phyloP scores from a whole-genome alignment of 108 stramenopile species.

The Fistulifera pelliculosa region DNA sequence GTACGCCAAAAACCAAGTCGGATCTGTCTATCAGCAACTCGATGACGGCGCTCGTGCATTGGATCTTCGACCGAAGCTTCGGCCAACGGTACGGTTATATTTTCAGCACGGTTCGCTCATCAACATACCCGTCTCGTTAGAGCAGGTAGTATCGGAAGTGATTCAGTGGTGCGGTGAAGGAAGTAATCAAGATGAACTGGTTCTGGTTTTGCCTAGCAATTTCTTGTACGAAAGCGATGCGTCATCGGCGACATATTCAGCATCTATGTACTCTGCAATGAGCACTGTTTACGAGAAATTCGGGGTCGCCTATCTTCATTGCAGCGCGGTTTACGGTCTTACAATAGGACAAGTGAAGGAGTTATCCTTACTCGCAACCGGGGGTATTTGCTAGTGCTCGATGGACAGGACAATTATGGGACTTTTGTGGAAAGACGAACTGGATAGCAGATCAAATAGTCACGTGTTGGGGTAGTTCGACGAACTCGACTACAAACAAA shows the following conservation, averaged over 20 bases:
- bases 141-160: constrained; percentile 37
- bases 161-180: constrained; percentile 41
- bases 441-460: constrained; percentile 41
- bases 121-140: constrained; percentile 33
- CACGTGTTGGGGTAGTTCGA: constrained; percentile 35
- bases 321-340: constrained; percentile 35
- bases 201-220: constrained; percentile 48
- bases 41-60: constrained; percentile 63
- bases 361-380: constrained; percentile 21
- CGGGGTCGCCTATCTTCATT: constrained; percentile 43
- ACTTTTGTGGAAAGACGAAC: constrained; percentile 62
- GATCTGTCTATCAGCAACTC: constrained; percentile 51
- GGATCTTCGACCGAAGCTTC: constrained; percentile 58
- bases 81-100: constrained; percentile 45
- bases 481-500: constrained; percentile 10
- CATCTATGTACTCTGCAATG: constrained; percentile 22
- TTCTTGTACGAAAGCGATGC: constrained; percentile 5
- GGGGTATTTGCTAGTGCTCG: constrained; percentile 64
- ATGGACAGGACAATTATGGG: constrained; percentile 55
- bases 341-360: constrained; percentile 51
- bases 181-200: constrained; percentile 48
- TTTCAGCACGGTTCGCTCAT: constrained; percentile 57
- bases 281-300: constrained; percentile 31
- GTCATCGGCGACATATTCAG: constrained; percentile 23
- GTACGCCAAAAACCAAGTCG: constrained; percentile 65